Conservation (phyloP, 768 basidiomycete genomes). For the Kondoa subrosea region DNA sequence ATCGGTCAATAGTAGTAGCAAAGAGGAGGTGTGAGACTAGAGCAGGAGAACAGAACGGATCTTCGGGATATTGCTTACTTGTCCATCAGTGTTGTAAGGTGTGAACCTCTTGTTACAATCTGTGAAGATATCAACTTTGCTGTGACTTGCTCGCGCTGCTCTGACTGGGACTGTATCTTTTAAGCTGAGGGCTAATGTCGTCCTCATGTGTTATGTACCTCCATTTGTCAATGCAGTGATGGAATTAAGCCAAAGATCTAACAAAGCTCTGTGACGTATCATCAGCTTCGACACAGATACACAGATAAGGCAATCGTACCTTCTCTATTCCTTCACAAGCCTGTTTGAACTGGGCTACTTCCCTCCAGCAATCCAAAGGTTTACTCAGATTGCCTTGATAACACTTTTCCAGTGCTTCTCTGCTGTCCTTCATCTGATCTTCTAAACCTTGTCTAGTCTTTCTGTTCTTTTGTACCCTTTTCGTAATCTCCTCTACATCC, state of each 20-base stretch:
- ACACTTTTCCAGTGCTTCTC: constrained; percentile 10
- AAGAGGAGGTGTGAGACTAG: too few relatives aligned
- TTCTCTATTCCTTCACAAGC: constrained; percentile 15
- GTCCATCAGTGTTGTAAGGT: too few relatives aligned
- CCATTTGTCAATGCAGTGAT: not conserved
- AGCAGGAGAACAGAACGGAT: too few relatives aligned
- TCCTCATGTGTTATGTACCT: too few relatives aligned
- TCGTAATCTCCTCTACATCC: constrained; percentile 12
- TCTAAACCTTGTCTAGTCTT: constrained; percentile 6
- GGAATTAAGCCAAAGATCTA: not conserved
- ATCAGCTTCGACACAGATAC: not conserved
- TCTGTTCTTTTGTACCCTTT: constrained; percentile 12
- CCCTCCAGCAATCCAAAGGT: constrained; percentile 16
- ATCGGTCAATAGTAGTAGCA: too few relatives aligned
- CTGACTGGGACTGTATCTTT: too few relatives aligned
- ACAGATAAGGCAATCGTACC: not conserved
- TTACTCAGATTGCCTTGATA: constrained; percentile 9
- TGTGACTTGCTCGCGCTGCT: too few relatives aligned
- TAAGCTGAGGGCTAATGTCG: too few relatives aligned
- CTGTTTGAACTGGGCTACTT: constrained; percentile 12
- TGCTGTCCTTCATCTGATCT: constrained; percentile 2
- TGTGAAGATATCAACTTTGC: too few relatives aligned
- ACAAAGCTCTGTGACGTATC: not conserved
- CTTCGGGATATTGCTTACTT: too few relatives aligned
- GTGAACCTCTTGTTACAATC: too few relatives aligned